Percentiles rank a stretch among this genome's conserved stretches.
These are phyloP conservation scores for Termitomyces sp. DNA, from an alignment of 768 basidiomycete species.

Conservation along the genomic window DNA sequence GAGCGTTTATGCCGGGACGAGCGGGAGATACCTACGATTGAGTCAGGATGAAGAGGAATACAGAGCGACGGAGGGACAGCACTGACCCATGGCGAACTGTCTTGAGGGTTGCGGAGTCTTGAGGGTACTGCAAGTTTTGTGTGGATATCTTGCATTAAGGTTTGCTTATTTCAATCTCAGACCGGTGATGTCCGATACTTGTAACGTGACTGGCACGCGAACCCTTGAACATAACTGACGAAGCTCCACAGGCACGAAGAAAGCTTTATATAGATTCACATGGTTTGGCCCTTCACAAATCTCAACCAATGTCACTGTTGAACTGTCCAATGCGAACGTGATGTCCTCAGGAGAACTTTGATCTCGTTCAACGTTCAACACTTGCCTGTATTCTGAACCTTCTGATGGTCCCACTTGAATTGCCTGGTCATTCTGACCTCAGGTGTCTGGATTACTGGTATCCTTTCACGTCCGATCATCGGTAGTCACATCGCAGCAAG, in stretches of 20 bases:
- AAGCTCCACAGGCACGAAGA: no score
- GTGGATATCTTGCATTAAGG: conserved; percentile 52
- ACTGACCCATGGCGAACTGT: conserved; percentile 74
- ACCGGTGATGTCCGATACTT: conserved; percentile 23
- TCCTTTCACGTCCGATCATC: background rate
- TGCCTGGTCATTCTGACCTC: background rate
- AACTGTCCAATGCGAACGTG: background rate
- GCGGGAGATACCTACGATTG: conserved; percentile 83
- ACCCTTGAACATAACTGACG: background rate
- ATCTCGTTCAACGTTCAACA: background rate
- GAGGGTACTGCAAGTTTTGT: conserved; percentile 37
- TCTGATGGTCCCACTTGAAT: background rate
- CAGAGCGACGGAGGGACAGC: conserved; percentile 20
- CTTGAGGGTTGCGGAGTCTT: conserved; percentile 61
- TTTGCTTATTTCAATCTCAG: conserved; percentile 34
- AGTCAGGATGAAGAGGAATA: conserved; percentile 10
- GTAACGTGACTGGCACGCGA: conserved; percentile 5
- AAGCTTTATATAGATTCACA: background rate
- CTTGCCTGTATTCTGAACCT: background rate
- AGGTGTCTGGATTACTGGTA: background rate
- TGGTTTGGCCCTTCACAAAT: background rate
- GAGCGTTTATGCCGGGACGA: conserved; percentile 97
- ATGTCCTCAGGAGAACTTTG: background rate
- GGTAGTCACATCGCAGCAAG: background rate
- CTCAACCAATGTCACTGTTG: background rate